Evolutionary conservation across 805 yeast species (phyloP).

Genomic region (Vanderwaltozyma yarrowii): DNA sequence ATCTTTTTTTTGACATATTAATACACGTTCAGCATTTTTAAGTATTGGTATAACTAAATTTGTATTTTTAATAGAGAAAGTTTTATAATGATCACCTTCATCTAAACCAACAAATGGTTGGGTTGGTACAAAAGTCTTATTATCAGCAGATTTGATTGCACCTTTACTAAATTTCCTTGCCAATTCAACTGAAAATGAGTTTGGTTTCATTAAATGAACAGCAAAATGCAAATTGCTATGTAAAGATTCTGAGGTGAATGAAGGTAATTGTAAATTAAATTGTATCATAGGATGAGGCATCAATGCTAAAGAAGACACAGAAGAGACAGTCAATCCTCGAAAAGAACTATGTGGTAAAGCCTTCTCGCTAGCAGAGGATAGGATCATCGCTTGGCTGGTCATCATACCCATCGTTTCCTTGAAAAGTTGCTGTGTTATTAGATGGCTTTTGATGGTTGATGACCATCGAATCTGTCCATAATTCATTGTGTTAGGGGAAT

Average conservation of each 20-base stretch:
- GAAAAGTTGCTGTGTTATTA: conserved; percentile 2
- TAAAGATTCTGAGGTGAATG: conserved; percentile 61
- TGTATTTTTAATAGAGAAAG: conserved; percentile 19
- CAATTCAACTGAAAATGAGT: conserved; percentile 40
- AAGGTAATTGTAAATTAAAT: conserved; percentile 80
- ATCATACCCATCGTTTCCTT: conserved; percentile 33
- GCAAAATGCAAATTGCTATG: conserved; percentile 55
- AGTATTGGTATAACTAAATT: conserved; percentile 43
- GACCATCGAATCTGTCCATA: neutral
- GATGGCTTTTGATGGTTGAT: neutral
- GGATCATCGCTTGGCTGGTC: conserved; percentile 46
- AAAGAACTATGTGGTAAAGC: conserved; percentile 7
- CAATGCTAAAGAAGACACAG: conserved; percentile 73
- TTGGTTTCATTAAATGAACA: conserved; percentile 65
- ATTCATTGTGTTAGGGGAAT: too few species aligned
- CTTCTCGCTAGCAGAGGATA: conserved; percentile 34
- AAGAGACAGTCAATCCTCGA: conserved; percentile 72
- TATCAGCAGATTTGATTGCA: conserved; percentile 27
- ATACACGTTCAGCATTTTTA: conserved; percentile 44
- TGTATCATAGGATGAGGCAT: conserved; percentile 70
- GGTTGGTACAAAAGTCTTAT: conserved; percentile 24
- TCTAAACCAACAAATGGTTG: conserved; percentile 45
- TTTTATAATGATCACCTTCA: conserved; percentile 27
- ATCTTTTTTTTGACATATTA: conserved; percentile 48
- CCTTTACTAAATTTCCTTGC: conserved; percentile 60